Evolutionary conservation across 1,139 yeast genomes (phyloP).

Genomic region (Casaregolazyma lundiana): DNA sequence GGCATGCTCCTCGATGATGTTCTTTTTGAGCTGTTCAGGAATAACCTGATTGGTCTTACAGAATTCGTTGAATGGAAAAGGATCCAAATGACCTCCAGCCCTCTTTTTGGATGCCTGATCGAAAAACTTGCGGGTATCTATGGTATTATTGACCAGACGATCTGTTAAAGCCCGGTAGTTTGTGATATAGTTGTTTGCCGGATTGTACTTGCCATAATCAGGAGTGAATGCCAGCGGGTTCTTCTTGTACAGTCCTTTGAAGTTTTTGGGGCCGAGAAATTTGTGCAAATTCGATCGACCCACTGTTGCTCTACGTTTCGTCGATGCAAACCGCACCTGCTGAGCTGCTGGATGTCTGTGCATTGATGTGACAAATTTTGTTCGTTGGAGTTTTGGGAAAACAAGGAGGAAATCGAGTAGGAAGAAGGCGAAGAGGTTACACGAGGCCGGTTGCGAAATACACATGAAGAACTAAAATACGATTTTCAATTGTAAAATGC

Average conservation of each 20-base stretch:
- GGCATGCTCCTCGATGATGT: slow-evolving; percentile 55
- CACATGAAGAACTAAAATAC: too few relatives aligned
- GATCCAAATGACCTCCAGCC: slow-evolving; percentile 31
- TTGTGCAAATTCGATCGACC: slow-evolving; percentile 18
- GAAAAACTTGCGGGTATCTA: slow-evolving; percentile 14
- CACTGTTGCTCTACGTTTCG: slow-evolving; percentile 13
- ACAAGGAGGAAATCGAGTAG: background rate
- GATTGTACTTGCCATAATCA: slow-evolving; percentile 52
- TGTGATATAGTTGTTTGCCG: slow-evolving; percentile 28
- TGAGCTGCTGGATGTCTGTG: slow-evolving; percentile 1
- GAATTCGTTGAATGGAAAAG: slow-evolving; percentile 72
- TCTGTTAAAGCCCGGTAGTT: slow-evolving; percentile 7
- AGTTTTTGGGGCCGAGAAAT: slow-evolving; percentile 78
- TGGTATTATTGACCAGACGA: slow-evolving; percentile 1
- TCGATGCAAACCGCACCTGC: slow-evolving; percentile 10
- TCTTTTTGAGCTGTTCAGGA: slow-evolving; percentile 52
- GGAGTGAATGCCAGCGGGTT: slow-evolving; percentile 61
- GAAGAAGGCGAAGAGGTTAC: background rate
- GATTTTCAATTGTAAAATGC: too few relatives aligned
- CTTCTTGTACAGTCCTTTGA: slow-evolving; percentile 73
- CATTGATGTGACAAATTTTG: background rate
- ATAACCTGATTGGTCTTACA: slow-evolving; percentile 65
- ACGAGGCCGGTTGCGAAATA: background rate
- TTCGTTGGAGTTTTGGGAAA: background rate
- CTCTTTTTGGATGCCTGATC: slow-evolving; percentile 1